Conservation (phyloP, 2,329 filamentous ascomycete species). For the Claviceps sp. region DNA sequence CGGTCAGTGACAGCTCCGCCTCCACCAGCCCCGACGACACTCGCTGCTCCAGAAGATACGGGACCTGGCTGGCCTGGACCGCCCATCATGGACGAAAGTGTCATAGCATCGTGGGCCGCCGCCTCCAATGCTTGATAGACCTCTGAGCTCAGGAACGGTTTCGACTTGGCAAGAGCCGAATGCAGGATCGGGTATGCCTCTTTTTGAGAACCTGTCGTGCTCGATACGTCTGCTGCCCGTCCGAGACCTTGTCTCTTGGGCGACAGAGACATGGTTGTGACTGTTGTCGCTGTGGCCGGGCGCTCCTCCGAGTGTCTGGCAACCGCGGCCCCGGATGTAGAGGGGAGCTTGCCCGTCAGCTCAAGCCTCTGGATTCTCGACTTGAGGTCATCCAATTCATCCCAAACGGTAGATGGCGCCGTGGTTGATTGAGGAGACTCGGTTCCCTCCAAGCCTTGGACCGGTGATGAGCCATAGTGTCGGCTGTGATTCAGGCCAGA, state of each 20-base stretch:
- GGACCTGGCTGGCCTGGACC: conserved; percentile 54
- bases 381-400: conserved; percentile 91
- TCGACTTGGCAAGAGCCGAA: conserved; percentile 68
- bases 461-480: conserved; percentile 44
- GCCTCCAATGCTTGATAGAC: conserved; percentile 70
- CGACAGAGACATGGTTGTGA: conserved; percentile 81
- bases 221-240: conserved; percentile 22
- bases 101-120: conserved; percentile 68
- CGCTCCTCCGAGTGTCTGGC: conserved; percentile 64
- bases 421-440: conserved; percentile 82
- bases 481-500: conserved; percentile 15
- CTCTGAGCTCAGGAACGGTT: conserved; percentile 51
- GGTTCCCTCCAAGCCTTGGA: conserved; percentile 48
- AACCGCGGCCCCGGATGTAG: conserved; percentile 69
- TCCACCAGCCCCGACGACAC: conserved; percentile 40
- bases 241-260: conserved; percentile 49
- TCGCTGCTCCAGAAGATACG: conserved; percentile 49
- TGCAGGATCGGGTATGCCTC: conserved; percentile 68
- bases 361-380: conserved; percentile 84
- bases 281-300: conserved; percentile 78
- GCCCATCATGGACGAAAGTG: conserved; percentile 66
- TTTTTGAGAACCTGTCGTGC: conserved; percentile 28
- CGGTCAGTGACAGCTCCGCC: conserved; percentile 52
- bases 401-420: conserved; percentile 89
- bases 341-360: conserved; percentile 72